phyloP scores from a whole-genome alignment of 352 stramenopile genomes.

The Bremia lactucae region DNA sequence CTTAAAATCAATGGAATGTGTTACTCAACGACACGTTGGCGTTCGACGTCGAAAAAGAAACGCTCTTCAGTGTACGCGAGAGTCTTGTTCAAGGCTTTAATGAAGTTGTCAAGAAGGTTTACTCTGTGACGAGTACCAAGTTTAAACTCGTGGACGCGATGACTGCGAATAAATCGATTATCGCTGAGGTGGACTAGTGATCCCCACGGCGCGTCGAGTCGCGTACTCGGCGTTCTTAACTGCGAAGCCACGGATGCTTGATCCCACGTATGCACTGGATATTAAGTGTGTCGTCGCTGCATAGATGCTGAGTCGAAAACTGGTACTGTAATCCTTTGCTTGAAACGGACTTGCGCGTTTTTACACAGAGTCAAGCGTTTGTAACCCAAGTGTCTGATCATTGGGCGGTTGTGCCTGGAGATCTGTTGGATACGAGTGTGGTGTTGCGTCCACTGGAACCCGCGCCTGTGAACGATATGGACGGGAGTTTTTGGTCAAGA shows the following conservation, averaged over 20 bases:
- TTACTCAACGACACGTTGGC: constrained; percentile 97
- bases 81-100: constrained; percentile 92
- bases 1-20: constrained; percentile 93
- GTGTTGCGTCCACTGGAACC: constrained; percentile 97
- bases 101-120: constrained; percentile 98
- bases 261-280: constrained; percentile 96
- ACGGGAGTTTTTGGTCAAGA: constrained; percentile 99
- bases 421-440: constrained; percentile 95
- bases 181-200: constrained; percentile 96
- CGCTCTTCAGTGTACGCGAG: constrained; percentile 88
- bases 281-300: no score
- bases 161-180: constrained; percentile 92
- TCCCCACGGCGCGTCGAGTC: constrained; percentile 93
- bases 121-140: constrained; percentile 98
- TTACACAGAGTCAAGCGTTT: constrained; percentile 96
- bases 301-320: no score
- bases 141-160: constrained; percentile 98
- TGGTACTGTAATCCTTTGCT: constrained; percentile 99
- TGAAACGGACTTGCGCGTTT: constrained; percentile 98
- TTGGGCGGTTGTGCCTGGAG: constrained; percentile 96
- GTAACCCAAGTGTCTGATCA: constrained; percentile 98
- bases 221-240: constrained; percentile 98
- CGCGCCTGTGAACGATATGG: constrained; percentile 91
- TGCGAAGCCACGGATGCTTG: constrained; percentile 94
- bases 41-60: constrained; percentile 91